These are phyloP conservation scores for Metschnikowia drakensbergensis DNA, from an alignment of 805 yeast species.

Conservation along the genomic window DNA sequence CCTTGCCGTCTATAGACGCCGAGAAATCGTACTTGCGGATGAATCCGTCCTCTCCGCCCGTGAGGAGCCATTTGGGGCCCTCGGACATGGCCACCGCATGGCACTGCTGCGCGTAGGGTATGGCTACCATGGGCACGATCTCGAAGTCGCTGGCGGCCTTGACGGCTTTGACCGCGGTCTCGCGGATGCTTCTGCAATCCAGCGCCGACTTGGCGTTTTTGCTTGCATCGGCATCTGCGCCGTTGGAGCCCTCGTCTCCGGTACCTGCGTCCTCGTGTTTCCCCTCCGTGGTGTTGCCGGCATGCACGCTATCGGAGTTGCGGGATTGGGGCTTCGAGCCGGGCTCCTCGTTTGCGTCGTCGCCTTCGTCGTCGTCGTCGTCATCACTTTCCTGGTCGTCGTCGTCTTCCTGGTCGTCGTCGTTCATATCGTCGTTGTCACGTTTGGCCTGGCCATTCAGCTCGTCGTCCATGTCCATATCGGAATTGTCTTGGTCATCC, in stretches of 20 bases:
- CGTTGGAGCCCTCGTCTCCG: slow-evolving; percentile 4
- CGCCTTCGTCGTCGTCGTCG: slow-evolving; percentile 12
- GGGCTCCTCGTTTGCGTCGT: not conserved
- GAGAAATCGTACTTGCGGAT: slow-evolving; percentile 85
- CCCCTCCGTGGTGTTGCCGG: not conserved
- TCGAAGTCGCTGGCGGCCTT: slow-evolving; percentile 55
- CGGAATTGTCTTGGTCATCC: slow-evolving; percentile 15
- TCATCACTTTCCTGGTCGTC: slow-evolving; percentile 13
- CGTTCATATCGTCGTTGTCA: slow-evolving; percentile 22
- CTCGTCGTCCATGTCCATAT: slow-evolving; percentile 15
- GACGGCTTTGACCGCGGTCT: slow-evolving; percentile 41
- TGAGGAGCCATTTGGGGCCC: slow-evolving; percentile 81
- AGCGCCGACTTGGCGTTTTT: not conserved
- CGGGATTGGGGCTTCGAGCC: no score
- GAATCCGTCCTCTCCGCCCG: slow-evolving; percentile 96
- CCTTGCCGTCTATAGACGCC: slow-evolving; percentile 79
- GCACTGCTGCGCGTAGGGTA: slow-evolving; percentile 75
- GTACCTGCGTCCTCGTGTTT: slow-evolving; percentile 17
- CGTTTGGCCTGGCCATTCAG: slow-evolving; percentile 22
- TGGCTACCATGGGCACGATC: slow-evolving; percentile 80
- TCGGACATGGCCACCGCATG: slow-evolving; percentile 73
- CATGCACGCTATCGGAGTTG: no score
- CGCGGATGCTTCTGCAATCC: slow-evolving; percentile 10
- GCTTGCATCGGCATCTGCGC: not conserved
- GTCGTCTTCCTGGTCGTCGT: slow-evolving; percentile 19